These are phyloP conservation scores for Parasitella parasitica DNA, from an alignment of 371 early-diverging fungal species.

Conservation along the genomic window DNA sequence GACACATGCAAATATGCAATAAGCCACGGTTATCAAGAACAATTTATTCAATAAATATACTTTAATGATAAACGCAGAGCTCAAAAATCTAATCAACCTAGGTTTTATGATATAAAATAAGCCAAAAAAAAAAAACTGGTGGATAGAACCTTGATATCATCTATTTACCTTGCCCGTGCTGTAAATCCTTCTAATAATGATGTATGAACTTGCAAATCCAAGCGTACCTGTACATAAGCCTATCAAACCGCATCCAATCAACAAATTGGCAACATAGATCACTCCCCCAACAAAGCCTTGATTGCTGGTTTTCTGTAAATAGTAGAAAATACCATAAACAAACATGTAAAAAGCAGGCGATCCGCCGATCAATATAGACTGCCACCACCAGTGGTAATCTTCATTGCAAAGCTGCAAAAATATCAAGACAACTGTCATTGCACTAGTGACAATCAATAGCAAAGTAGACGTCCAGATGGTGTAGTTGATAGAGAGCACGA, in stretches of 20 bases:
- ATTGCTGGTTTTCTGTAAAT: constrained; percentile 21
- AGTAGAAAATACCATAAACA: constrained; percentile 36
- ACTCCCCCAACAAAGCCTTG: constrained; percentile 27
- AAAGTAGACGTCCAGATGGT: constrained; percentile 14
- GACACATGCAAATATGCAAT: background rate
- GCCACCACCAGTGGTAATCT: constrained; percentile 57
- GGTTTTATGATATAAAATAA: no score
- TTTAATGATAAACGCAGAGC: background rate
- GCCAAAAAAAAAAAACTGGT: no score
- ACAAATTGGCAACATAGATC: constrained; percentile 31
- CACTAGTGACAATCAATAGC: constrained; percentile 19
- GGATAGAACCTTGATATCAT: no score
- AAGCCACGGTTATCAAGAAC: background rate
- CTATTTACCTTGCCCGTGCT: constrained; percentile 39
- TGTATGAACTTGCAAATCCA: constrained; percentile 39
- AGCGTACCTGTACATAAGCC: constrained; percentile 41
- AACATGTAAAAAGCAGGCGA: constrained; percentile 37
- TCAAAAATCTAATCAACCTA: no score
- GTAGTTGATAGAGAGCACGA: constrained; percentile 20
- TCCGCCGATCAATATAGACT: constrained; percentile 37
- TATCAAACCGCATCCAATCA: constrained; percentile 32
- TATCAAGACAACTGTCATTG: constrained; percentile 33
- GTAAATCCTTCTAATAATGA: constrained; percentile 39
- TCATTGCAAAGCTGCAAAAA: constrained; percentile 49
- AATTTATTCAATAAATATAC: background rate